Conservation (phyloP, 805 yeast genomes). For the Pichia scutulata region DNA sequence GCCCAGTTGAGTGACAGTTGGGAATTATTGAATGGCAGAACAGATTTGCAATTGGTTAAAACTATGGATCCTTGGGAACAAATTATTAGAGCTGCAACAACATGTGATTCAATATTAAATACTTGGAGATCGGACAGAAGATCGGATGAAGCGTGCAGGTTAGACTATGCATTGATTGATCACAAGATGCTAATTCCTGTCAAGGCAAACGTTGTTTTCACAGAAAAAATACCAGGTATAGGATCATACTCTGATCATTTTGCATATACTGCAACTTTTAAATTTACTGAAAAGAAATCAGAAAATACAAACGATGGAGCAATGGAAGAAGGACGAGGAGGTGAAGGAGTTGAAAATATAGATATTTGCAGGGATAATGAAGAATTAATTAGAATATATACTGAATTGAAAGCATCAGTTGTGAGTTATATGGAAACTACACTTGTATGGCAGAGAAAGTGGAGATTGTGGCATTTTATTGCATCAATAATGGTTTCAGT, state of each 20-base stretch:
- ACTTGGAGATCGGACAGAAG: constrained; percentile 66
- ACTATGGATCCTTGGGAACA: constrained; percentile 51
- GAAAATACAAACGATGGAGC: neutral
- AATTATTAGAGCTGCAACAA: constrained; percentile 66
- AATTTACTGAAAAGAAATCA: constrained; percentile 7
- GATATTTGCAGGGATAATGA: neutral
- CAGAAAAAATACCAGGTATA: constrained; percentile 55
- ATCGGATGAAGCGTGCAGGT: constrained; percentile 69
- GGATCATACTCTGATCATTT: constrained; percentile 92
- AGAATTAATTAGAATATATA: constrained; percentile 31
- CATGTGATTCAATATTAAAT: constrained; percentile 82
- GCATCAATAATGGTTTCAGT: constrained; percentile 44
- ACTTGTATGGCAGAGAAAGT: constrained; percentile 47
- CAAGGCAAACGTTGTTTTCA: constrained; percentile 65
- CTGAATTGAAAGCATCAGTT: constrained; percentile 43
- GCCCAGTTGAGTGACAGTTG: constrained; percentile 76
- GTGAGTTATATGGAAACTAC: constrained; percentile 41
- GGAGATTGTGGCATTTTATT: constrained; percentile 63
- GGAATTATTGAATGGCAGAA: constrained; percentile 56
- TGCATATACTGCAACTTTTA: constrained; percentile 52
- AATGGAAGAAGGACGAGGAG: neutral
- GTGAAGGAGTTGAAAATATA: neutral
- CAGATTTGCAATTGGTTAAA: constrained; percentile 35
- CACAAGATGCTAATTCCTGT: constrained; percentile 41
- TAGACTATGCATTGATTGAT: constrained; percentile 85